A percentile compares a stretch with the other conserved stretches of the same genome.
phyloP scores from a whole-genome alignment of 2,329 filamentous ascomycete species.

The Dothideomycetidae sp. region DNA sequence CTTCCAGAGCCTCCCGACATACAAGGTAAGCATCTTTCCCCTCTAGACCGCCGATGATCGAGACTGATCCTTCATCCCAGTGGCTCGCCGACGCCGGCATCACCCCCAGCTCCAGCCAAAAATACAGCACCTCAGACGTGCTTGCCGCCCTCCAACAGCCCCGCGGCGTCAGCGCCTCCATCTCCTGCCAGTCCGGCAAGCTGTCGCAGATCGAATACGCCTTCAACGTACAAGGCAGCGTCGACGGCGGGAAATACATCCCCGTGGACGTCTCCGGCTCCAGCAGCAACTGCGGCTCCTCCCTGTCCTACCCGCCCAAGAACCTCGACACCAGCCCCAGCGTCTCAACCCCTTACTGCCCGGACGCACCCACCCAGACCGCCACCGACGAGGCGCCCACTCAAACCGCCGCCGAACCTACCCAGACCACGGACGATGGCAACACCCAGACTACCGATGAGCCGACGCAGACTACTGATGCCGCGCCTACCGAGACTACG shows the following conservation, averaged over 20 bases:
- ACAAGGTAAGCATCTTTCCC: conserved; percentile 11
- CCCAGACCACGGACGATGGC: not conserved
- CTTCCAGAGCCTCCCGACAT: conserved; percentile 15
- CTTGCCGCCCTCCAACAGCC: conserved; percentile 38
- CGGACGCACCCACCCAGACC: not conserved
- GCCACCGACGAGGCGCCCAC: not conserved
- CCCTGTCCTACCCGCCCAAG: conserved; percentile 49
- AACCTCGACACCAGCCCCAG: not conserved
- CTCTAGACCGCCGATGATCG: not conserved
- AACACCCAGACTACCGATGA: not conserved
- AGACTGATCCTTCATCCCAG: too few species aligned
- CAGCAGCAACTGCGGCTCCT: conserved; percentile 44
- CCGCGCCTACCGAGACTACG: not conserved
- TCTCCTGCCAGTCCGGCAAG: conserved; percentile 37
- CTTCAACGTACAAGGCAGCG: conserved; percentile 43
- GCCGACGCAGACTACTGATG: not conserved
- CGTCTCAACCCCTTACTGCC: not conserved
- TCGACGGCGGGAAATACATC: conserved; percentile 45
- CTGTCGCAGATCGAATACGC: conserved; percentile 44
- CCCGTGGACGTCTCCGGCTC: conserved; percentile 41
- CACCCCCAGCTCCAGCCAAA: conserved; percentile 35
- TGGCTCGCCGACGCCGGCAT: conserved; percentile 45
- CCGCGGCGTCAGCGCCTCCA: conserved; percentile 40
- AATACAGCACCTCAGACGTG: conserved; percentile 44
- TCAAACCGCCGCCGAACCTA: not conserved